Base-by-base conservation (phyloP, 1,139 yeast species). In the Yamadazyma jaroonii region DNA sequence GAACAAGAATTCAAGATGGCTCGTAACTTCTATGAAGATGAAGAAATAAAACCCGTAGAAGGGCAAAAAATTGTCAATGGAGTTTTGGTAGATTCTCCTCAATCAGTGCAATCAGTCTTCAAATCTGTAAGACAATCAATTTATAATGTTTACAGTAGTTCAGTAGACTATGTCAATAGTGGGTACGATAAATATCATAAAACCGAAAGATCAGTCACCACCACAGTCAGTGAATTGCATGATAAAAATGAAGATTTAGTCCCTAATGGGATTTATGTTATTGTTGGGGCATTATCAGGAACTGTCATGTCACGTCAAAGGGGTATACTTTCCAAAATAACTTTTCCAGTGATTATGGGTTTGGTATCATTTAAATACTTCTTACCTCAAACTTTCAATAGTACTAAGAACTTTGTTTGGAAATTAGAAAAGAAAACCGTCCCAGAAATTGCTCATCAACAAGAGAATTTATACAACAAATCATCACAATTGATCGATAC, bases 221-320 rank as follows among this genome's bases (percentile, higher is more conserved):
- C 72, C 24, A 83, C 95, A 1, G 64, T 89, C 12, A 76, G 92
- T 22, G 71, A 71, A 14, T 70, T 92, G 48, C 92, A 85, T 59
- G 77, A 79, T 48, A 80, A 74, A 47, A 67, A 75, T 36, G 97
- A 89, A 60, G 86, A 81, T 43, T 62, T 90, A 37, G 67, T 85
- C 33, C 95, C 97, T 9, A 88, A 87, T 42, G 64, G 83, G 4
- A 64, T 87, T 21, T 89, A 86, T 54, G 71, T 87, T 21, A 54
- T 79, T 9, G 78, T 89, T 30, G 92, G 90, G n/a, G 73, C 81
- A 2, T 73, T 90, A 50, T 68, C 94, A 4, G 97, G 97, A 37
- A 77, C 87, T 22, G 81, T 92, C 35, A 57, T 85, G 36, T 79
- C 95, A 3, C 87, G 96, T 54, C 81, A 81, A 52, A 74, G 87